Conservation (phyloP, 2,329 filamentous ascomycete species). For the Sporothrix inflata region DNA sequence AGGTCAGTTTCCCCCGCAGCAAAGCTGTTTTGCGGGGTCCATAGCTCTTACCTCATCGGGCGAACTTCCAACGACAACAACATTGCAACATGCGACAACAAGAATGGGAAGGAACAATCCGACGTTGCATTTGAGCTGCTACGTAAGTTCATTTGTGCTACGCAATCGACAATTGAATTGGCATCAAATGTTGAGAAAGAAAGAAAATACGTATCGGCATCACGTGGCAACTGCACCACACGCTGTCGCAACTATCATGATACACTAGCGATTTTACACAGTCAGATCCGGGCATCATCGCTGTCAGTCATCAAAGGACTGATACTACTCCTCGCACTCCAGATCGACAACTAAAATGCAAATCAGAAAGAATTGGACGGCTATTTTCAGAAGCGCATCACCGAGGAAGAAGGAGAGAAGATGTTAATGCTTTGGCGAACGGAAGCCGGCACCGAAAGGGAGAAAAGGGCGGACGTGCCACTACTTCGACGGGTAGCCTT, state of each 20-base stretch:
- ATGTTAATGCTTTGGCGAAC: neutral
- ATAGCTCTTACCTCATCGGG: conserved; percentile 8
- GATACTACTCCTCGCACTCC: neutral
- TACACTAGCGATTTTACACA: neutral
- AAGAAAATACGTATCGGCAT: neutral
- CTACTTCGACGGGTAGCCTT: too few relatives aligned
- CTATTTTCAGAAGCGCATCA: neutral
- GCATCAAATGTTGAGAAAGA: neutral
- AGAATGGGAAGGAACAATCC: neutral
- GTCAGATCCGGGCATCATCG: neutral
- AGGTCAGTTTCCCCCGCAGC: neutral
- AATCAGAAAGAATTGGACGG: neutral
- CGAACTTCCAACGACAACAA: neutral
- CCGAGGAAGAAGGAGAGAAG: neutral
- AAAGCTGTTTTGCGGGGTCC: conserved; percentile 7
- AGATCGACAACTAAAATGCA: neutral
- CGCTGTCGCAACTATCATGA: neutral
- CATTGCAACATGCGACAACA: neutral
- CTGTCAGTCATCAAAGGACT: neutral
- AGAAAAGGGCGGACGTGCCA: neutral
- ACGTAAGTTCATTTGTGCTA: neutral
- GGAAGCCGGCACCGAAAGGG: neutral
- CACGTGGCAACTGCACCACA: too few relatives aligned
- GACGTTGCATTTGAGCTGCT: conserved; percentile 1
- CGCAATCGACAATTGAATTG: neutral